Conservation (phyloP, 352 stramenopile genomes). For the Blastocystis sp. region DNA sequence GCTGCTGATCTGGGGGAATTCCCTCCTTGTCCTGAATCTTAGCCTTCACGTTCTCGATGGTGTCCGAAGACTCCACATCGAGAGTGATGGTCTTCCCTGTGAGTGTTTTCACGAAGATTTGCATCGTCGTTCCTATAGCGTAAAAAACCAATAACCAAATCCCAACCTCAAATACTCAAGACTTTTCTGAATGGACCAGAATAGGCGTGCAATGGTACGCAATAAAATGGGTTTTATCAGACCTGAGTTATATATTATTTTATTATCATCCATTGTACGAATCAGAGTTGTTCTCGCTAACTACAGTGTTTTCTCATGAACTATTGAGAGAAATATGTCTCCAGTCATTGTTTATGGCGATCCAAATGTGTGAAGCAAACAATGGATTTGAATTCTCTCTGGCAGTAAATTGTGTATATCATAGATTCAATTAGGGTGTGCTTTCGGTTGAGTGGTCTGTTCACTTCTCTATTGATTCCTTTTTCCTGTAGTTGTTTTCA, state of each 20-base stretch:
- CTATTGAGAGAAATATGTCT: too few relatives aligned
- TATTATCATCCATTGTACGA: background rate
- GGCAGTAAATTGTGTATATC: too few relatives aligned
- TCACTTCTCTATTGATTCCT: too few relatives aligned
- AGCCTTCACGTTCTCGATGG: slow-evolving; percentile 99
- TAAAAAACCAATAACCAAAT: background rate
- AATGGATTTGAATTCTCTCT: too few relatives aligned
- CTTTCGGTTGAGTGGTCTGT: too few relatives aligned
- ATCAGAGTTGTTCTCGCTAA: background rate
- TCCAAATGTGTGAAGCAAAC: too few relatives aligned
- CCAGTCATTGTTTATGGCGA: too few relatives aligned
- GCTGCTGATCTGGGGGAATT: slow-evolving; percentile 98
- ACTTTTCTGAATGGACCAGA: background rate
- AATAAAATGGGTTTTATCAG: background rate
- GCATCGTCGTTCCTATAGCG: slow-evolving; percentile 69
- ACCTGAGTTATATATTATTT: background rate
- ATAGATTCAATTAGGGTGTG: too few relatives aligned
- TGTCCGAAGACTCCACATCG: slow-evolving; percentile 91
- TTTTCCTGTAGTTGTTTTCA: too few relatives aligned
- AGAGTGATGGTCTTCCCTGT: slow-evolving; percentile 99
- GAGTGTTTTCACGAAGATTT: slow-evolving; percentile 88
- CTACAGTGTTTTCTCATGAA: too few relatives aligned
- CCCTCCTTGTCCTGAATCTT: slow-evolving; percentile 99
- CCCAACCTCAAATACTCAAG: slow-evolving; percentile 17
- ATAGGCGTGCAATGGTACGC: background rate